A percentile compares a stretch with the other conserved stretches of the same genome.
Conservation (phyloP, 257 asterid species). For the Penstemon newberryi region DNA sequence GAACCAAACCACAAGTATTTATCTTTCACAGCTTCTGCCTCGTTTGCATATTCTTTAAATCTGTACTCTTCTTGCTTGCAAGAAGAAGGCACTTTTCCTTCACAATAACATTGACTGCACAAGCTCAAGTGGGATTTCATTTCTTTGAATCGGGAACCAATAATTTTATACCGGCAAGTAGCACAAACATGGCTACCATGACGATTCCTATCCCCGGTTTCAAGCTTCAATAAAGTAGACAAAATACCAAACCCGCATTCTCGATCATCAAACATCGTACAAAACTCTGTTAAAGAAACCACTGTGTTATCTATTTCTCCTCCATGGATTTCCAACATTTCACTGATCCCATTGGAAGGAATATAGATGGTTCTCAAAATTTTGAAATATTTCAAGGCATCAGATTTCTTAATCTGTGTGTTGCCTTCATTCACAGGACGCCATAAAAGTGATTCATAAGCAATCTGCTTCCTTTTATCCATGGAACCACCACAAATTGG, state of each 20-base stretch:
- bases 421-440: constrained; percentile 82
- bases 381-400: constrained; percentile 68
- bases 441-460: constrained; percentile 86
- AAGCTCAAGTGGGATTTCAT: constrained; percentile 69
- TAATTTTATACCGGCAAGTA: constrained; percentile 80
- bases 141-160: constrained; percentile 94
- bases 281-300: constrained; percentile 62
- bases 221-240: constrained; percentile 75
- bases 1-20: constrained; percentile 89
- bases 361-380: constrained; percentile 77
- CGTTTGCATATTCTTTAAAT: constrained; percentile 82
- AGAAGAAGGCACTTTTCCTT: constrained; percentile 79
- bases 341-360: constrained; percentile 79
- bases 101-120: constrained; percentile 86
- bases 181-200: constrained; percentile 86
- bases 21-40: constrained; percentile 85
- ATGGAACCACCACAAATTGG: constrained; percentile 84
- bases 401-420: constrained; percentile 67
- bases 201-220: constrained; percentile 81
- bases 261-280: constrained; percentile 78
- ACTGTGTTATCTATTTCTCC: constrained; percentile 49
- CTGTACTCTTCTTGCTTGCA: constrained; percentile 82
- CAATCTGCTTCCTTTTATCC: constrained; percentile 79
- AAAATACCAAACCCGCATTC: constrained; percentile 92
- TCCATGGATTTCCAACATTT: constrained; percentile 80